Evolutionary conservation across 306 rosid species (phyloP).

Genomic region (Cercis canadensis): DNA sequence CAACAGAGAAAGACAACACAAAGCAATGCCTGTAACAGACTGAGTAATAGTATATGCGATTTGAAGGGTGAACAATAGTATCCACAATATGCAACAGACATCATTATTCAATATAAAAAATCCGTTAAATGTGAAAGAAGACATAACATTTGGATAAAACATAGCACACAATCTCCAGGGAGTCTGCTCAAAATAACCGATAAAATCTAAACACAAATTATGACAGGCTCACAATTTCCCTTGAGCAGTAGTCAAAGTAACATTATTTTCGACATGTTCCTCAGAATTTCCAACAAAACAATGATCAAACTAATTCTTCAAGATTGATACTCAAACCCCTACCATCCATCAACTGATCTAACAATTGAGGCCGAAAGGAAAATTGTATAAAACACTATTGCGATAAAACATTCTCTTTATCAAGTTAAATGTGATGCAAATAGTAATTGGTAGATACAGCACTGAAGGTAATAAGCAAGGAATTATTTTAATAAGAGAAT

Average conservation of each 20-base stretch:
- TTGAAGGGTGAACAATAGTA: neutral
- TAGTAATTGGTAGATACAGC: slow-evolving; percentile 24
- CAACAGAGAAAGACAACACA: neutral
- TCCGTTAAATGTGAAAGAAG: neutral
- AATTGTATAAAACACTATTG: neutral
- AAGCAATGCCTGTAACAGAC: slow-evolving; percentile 6
- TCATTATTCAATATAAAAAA: too few relatives aligned
- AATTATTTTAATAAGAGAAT: slow-evolving; percentile 14
- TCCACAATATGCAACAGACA: neutral
- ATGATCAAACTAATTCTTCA: slow-evolving; percentile 16
- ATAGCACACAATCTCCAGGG: neutral
- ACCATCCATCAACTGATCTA: slow-evolving; percentile 21
- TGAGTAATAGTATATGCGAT: neutral
- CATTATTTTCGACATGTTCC: slow-evolving; percentile 2
- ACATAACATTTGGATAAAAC: neutral
- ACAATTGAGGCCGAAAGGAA: slow-evolving; percentile 2
- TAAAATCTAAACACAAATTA: neutral
- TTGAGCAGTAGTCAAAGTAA: slow-evolving; percentile 1
- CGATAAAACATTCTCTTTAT: neutral
- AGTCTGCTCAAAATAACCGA: slow-evolving; percentile 14
- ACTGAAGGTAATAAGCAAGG: slow-evolving; percentile 24
- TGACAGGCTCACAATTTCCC: slow-evolving; percentile 9
- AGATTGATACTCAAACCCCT: slow-evolving; percentile 17
- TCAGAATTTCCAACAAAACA: neutral
- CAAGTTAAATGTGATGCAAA: too few relatives aligned